Evolutionary conservation across 2,329 filamentous ascomycete genomes (phyloP).

Genomic region (Xylaria sp.): DNA sequence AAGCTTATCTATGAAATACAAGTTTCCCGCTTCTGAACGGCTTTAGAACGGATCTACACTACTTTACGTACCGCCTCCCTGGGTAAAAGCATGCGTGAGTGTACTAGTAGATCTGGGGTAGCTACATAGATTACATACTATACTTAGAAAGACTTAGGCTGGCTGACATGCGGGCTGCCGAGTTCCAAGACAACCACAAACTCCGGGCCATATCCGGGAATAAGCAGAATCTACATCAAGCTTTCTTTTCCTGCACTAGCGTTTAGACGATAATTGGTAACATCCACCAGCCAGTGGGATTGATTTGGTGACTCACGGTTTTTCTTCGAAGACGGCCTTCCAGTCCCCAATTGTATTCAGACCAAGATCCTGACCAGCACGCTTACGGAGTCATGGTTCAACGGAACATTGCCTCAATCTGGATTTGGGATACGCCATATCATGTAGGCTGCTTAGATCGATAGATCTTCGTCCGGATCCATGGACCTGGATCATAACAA

Average conservation of each 20-base stretch:
- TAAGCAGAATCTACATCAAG: background rate
- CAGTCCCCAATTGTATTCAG: background rate
- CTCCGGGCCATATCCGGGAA: background rate
- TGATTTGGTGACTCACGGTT: background rate
- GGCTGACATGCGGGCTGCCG: constrained; percentile 5
- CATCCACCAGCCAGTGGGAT: background rate
- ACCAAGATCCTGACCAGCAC: background rate
- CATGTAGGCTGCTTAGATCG: background rate
- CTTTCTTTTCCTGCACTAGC: background rate
- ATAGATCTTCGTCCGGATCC: background rate
- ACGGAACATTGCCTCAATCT: background rate
- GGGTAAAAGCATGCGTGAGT: background rate
- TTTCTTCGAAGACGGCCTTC: background rate
- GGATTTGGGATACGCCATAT: background rate
- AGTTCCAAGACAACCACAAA: background rate
- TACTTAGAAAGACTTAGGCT: background rate
- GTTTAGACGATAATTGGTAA: background rate
- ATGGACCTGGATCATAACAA: background rate
- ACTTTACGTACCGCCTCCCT: background rate
- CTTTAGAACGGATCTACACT: background rate
- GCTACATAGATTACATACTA: background rate
- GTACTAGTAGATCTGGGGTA: background rate
- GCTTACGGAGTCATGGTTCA: background rate
- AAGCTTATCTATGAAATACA: too few relatives aligned
- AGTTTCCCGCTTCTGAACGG: too few relatives aligned